Evolutionary conservation across 1,284 basidiomycete species (phyloP).

Genomic region (Cryptococcus hybrid): DNA sequence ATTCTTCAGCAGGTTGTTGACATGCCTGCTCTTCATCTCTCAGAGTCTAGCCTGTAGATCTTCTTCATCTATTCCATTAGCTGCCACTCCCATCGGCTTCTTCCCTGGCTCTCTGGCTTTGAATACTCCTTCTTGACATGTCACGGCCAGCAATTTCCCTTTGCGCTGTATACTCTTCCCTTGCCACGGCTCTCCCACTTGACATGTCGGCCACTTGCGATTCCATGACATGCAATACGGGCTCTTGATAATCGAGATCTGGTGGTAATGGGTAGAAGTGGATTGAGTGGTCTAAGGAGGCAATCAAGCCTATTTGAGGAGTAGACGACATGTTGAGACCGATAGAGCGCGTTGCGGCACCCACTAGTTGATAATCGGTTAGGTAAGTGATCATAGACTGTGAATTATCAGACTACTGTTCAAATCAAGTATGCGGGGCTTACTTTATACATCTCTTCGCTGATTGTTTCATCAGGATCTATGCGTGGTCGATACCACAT

Average conservation of each 20-base stretch:
- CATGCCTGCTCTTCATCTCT: too few relatives aligned
- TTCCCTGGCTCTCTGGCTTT: neutral
- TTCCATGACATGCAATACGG: constrained; percentile 2
- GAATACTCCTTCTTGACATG: neutral
- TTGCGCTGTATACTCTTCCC: neutral
- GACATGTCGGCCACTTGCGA: neutral
- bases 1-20: too few relatives aligned
- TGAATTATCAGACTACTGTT: neutral
- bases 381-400: constrained; percentile 83
- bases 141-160: constrained; percentile 1
- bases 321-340: constrained; percentile 55
- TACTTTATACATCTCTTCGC: constrained; percentile 74
- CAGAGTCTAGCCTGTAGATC: neutral
- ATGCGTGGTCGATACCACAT: constrained; percentile 73
- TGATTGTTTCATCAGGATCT: constrained; percentile 59
- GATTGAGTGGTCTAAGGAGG: constrained; percentile 79
- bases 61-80: neutral
- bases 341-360: constrained; percentile 61
- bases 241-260: constrained; percentile 4
- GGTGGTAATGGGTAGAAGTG: constrained; percentile 63
- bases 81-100: neutral
- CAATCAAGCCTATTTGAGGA: constrained; percentile 65
- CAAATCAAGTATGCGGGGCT: constrained; percentile 10
- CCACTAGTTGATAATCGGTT: constrained; percentile 76
- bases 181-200: neutral